Conservation (phyloP, 2,329 filamentous ascomycete species). For the Ophiognomonia clavigignenti-juglandacearum region DNA sequence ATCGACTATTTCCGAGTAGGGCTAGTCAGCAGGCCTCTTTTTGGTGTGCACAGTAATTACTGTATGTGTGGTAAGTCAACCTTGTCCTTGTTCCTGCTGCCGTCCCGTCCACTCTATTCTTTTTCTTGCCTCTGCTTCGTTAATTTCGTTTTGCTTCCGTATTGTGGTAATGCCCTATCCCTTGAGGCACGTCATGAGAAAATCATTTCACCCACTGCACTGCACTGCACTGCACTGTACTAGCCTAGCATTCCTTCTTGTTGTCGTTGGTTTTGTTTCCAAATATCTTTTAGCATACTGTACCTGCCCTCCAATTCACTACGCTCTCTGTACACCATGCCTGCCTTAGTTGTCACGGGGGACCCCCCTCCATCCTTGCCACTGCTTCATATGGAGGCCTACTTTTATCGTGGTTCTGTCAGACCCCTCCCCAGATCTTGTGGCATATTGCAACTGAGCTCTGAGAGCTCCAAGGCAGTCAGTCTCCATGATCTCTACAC, state of each 20-base stretch:
- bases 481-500: not conserved
- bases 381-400: too few relatives aligned
- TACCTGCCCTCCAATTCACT: too few relatives aligned
- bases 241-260: slow-evolving; percentile 3
- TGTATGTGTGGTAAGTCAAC: too few relatives aligned
- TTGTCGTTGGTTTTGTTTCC: slow-evolving; percentile 2
- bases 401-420: too few relatives aligned
- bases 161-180: too few relatives aligned
- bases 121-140: slow-evolving; percentile 3
- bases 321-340: too few relatives aligned
- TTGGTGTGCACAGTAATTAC: too few relatives aligned
- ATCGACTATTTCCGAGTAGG: slow-evolving; percentile 1
- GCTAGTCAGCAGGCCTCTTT: not conserved
- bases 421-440: slow-evolving; percentile 11
- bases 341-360: too few relatives aligned
- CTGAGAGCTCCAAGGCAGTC: too few relatives aligned
- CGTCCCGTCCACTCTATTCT: slow-evolving; percentile 9
- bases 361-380: too few relatives aligned
- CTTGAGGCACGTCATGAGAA: too few relatives aligned
- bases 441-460: too few relatives aligned
- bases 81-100: slow-evolving; percentile 13
- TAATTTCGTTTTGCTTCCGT: slow-evolving; percentile 3
- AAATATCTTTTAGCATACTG: slow-evolving; percentile 3
- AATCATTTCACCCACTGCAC: not conserved
- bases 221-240: not conserved